Evolutionary conservation across 2,329 filamentous ascomycete genomes (phyloP), one percentile per base, ranked within the genome.

Genomic region (Phaeoacremonium minimum): DNA sequence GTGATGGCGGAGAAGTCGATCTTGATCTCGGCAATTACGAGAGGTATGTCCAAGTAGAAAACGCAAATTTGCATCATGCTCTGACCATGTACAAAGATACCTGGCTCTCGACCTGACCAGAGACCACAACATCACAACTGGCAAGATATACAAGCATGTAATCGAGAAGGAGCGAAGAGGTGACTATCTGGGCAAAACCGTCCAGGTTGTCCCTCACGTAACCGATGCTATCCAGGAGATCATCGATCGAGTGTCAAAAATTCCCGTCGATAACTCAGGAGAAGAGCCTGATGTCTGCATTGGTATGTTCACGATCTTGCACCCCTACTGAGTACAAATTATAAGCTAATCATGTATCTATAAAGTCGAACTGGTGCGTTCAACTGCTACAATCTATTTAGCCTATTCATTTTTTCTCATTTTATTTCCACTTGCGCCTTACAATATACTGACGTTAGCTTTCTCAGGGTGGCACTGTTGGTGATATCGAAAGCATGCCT

Each of bases 101-200:
- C 80, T 95, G 37, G 83, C 83, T 53, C 83, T 91, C 46, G 86
- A 83, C 37, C 73, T 97, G 43, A 87, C 80, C 7, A 74, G 83
- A 43, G 89, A 95, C 50, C 88, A 91, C 70, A 97, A 97, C 64
- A 95, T 98, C 63, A 98, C 93, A 4, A 95, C 91, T 6, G 93
- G 93, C 56, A 96, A 97, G 70, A 88, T 97, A 49, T 97, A 96
- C 66, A 75, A 87, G 55, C 80, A 85, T 52, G 90, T 96, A 36
- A 89, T 95, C 51, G 79, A 89, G 53, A 80, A 78, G 42, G 75
- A 79, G 55, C 66, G 75, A 17, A 62, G 63, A 28, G 76, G 77
- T 37, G 83, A 93, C 57, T 97, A 95, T 53, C 76, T 97, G 11
- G 91, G 91, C 47, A 82, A 85, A 60, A 89, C 90, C 14, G 84